Evolutionary conservation across 345 rosid species (phyloP), one percentile per base, ranked within the genome.

Genomic region (Eucalyptus paniculata): DNA sequence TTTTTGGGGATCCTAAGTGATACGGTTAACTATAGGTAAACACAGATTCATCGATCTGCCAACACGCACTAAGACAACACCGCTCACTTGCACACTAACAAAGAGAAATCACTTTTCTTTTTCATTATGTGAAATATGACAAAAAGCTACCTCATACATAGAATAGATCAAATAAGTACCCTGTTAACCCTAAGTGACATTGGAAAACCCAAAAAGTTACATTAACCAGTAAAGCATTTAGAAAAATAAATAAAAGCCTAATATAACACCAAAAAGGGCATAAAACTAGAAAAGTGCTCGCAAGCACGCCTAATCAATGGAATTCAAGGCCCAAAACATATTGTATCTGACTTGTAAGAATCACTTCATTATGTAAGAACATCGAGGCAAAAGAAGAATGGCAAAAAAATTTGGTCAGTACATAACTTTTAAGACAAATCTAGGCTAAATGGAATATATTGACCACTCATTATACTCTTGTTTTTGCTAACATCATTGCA

Each of bases 111-210:
- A 53, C 23, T 53, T 56, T 24, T n/a, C n/a, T 9, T 10, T 3
- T 23, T 9, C 5, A 56, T 9, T 56, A 56, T 13, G 2, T 9
- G 28, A 51, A 51, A 23, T 12, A 21, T 56, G 62, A 23, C 62
- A 56, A 23, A 56, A 56, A 56, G 28, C 62, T 8, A 56, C 4
- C 1, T 13, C 0, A 56, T 23, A 56, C 30, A 56, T 56, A 56
- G 5, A 1, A 56, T 56, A 9, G 1, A 56, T 58, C 65, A 24
- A 24, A 58, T 26, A 58, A 58, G 5, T 58, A 58, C 30, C 65
- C 11, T 10, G 6, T 26, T 58, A 26, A 2, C 14, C n/a, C 6
- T 26, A 58, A 24, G 30, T 0, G 6, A 24, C 12, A 10, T 0
- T 23, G 0, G 6, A 26, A 58, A 26, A 58, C 13, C 2, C 65